These are phyloP conservation scores for Nicotiana sylvestris DNA, from an alignment of 257 asterid species.

Conservation along the genomic window DNA sequence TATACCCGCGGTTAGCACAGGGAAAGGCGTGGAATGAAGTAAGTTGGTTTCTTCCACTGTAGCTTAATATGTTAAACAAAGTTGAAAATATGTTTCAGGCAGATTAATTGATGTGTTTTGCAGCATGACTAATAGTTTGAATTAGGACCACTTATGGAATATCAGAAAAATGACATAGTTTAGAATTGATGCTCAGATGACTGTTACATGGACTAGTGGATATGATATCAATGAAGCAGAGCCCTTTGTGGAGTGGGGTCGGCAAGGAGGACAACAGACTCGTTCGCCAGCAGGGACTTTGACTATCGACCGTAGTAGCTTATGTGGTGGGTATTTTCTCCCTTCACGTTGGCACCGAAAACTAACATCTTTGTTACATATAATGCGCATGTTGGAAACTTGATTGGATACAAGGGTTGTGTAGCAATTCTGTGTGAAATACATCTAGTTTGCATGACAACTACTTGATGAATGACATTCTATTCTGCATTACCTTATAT, in stretches of 20 bases:
- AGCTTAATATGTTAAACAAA: neutral
- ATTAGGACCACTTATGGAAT: neutral
- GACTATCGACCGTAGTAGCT: conserved; percentile 69
- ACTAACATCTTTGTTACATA: neutral
- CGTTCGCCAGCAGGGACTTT: conserved; percentile 82
- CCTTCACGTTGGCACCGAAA: neutral
- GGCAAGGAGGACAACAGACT: conserved; percentile 42
- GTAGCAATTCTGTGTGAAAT: neutral
- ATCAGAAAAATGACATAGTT: neutral
- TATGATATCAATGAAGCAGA: conserved; percentile 51
- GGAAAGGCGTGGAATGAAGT: conserved; percentile 92
- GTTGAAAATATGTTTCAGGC: neutral
- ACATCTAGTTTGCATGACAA: neutral
- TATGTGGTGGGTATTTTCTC: conserved; percentile 69
- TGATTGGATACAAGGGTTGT: neutral
- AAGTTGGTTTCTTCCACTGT: conserved; percentile 21
- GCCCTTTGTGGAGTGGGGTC: conserved; percentile 90
- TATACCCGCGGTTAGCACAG: conserved; percentile 94
- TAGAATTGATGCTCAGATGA: conserved; percentile 54
- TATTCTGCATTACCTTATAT: conserved; percentile 23
- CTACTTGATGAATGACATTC: neutral
- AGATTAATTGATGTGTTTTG: neutral
- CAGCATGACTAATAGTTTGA: neutral
- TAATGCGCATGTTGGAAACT: neutral
- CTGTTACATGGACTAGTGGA: conserved; percentile 98